These are phyloP conservation scores for Marasmius fiardii DNA, from an alignment of 1,284 basidiomycete species.

Conservation along the genomic window DNA sequence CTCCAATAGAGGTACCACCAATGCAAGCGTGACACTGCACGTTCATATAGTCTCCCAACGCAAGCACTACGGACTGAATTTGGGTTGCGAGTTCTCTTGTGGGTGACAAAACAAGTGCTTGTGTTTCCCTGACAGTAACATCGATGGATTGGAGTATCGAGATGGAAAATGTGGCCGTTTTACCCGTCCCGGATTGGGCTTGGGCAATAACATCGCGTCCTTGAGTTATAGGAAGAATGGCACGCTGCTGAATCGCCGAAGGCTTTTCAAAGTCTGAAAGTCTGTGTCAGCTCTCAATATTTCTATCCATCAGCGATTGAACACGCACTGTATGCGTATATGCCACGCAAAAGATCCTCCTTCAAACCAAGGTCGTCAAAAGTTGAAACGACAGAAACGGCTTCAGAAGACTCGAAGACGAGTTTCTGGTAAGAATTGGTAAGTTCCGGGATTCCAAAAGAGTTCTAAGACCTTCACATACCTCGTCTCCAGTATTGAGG, in stretches of 20 bases:
- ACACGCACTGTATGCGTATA: slow-evolving; percentile 95
- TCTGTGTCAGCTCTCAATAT: background rate
- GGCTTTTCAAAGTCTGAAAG: slow-evolving; percentile 94
- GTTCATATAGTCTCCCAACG: slow-evolving; percentile 98
- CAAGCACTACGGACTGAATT: slow-evolving; percentile 97
- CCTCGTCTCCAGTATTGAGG: slow-evolving; percentile 76
- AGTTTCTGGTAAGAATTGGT: slow-evolving; percentile 64
- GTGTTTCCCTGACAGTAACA: slow-evolving; percentile 91
- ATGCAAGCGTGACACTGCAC: slow-evolving; percentile 99
- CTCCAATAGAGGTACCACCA: slow-evolving; percentile 95
- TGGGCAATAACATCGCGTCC: slow-evolving; percentile 97
- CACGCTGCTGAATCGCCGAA: slow-evolving; percentile 98
- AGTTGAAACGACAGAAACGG: slow-evolving; percentile 81
- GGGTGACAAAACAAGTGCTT: slow-evolving; percentile 93
- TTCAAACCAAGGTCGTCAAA: slow-evolving; percentile 95
- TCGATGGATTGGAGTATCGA: slow-evolving; percentile 96
- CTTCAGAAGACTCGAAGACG: slow-evolving; percentile 96
- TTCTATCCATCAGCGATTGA: slow-evolving; percentile 10
- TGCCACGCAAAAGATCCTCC: slow-evolving; percentile 93
- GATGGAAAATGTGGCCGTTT: slow-evolving; percentile 98
- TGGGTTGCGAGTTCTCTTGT: slow-evolving; percentile 96
- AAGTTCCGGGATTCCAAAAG: slow-evolving; percentile 5
- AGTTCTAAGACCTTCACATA: slow-evolving; percentile 23
- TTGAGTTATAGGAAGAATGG: slow-evolving; percentile 93
- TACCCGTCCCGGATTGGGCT: slow-evolving; percentile 99